Conservation (phyloP, 208 protist genomes). For the Leishmania lainsoni region DNA sequence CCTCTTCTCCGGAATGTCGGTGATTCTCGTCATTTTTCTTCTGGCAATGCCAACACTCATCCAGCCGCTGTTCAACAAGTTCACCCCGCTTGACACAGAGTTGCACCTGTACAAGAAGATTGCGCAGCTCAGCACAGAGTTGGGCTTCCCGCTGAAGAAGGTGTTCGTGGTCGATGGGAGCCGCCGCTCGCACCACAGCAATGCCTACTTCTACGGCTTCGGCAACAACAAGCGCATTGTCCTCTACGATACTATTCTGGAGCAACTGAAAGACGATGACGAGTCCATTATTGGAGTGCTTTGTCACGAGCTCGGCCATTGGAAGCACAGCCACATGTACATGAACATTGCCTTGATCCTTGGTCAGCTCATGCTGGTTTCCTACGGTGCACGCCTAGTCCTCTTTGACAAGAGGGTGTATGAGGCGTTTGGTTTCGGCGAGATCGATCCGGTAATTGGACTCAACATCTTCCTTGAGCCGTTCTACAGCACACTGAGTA, state of each 20-base stretch:
- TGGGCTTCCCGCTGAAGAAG: slow-evolving; percentile 77
- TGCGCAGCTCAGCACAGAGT: slow-evolving; percentile 34
- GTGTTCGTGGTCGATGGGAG: slow-evolving; percentile 82
- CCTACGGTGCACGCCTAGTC: slow-evolving; percentile 57
- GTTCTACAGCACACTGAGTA: slow-evolving; percentile 46
- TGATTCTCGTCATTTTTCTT: slow-evolving; percentile 46
- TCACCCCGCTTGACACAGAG: slow-evolving; percentile 51
- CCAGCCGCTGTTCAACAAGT: slow-evolving; percentile 91
- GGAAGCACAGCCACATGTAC: slow-evolving; percentile 70
- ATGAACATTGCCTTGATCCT: slow-evolving; percentile 38
- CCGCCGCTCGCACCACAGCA: slow-evolving; percentile 78
- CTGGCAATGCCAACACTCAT: slow-evolving; percentile 79
- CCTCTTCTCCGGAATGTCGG: slow-evolving; percentile 46
- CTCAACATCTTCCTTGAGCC: slow-evolving; percentile 56
- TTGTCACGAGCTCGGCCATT: slow-evolving; percentile 92
- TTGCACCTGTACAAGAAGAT: slow-evolving; percentile 55
- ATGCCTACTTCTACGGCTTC: slow-evolving; percentile 91
- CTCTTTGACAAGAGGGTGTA: slow-evolving; percentile 73
- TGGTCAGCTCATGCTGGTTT: slow-evolving; percentile 50
- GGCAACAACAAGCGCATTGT: slow-evolving; percentile 89
- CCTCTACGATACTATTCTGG: slow-evolving; percentile 88
- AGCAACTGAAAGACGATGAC: slow-evolving; percentile 65
- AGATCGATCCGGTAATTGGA: slow-evolving; percentile 62
- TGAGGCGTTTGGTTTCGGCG: slow-evolving; percentile 67
- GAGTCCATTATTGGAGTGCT: slow-evolving; percentile 74